Base-by-base conservation (phyloP, 2,329 filamentous ascomycete genomes). In the Proliferodiscus dingleyae region DNA sequence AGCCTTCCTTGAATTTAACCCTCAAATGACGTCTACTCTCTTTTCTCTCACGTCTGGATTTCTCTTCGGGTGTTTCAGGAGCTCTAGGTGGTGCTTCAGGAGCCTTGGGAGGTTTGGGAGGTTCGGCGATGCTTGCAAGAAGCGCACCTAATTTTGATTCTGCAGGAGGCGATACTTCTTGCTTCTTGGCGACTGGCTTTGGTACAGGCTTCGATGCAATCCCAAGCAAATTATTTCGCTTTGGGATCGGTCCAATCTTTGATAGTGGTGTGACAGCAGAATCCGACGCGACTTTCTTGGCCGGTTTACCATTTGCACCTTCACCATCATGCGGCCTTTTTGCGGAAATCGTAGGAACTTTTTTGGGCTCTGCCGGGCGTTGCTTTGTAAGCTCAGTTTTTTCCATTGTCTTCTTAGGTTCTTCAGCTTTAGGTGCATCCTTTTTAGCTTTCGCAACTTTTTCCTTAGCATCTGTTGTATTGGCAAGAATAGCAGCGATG, bases 1-100 rank as follows among this genome's bases (percentile, higher is more conserved):
- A 69, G 40, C 84, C 85, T 0, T 80, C 74, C 60, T 83, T 86
- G 74, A 85, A 91, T 5, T 69, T 75, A 5, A 91, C 87, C 10
- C 81, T 76, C 18, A 89, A 69, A 52, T 84, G 80, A 28, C 84
- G 76, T 39, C 86, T 77, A 47, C 79, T 74, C 61, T 89, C 85
- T 58, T 88, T 89, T 28, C 85, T 79, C 4, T 88, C 68, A 9
- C 87, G 78, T 57, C 80, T 85, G 2, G 73, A 69, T 56, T 73
- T 81, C 60, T 88, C 76, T 56, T 87, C 83, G 0, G 80, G 69
- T 0, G 83, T 88, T 62, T 90, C 86, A 0, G 73, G 60, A 2
- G 62, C 52, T 41, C 61, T 49, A 29, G 53, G 34, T 36, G 58
- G 56, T 16, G 54, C 51, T 30, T 53, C 53, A 19, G 57, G 53